Evolutionary conservation across 192 early-diverging fungal species (phyloP).

Genomic region (Rhizoclosmatium sp.): DNA sequence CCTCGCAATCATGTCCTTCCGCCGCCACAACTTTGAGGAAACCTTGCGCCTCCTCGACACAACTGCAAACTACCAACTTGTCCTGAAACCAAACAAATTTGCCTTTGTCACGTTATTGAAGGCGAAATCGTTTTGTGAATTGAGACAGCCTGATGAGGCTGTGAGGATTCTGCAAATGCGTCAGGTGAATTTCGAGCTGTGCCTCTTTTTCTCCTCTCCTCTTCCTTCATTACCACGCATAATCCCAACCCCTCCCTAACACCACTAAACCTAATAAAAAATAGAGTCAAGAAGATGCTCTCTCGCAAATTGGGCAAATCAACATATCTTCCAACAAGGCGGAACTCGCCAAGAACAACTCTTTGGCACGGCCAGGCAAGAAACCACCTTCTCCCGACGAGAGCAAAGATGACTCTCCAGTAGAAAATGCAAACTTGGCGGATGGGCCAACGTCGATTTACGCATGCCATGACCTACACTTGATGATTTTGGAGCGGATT

Average conservation of each 20-base stretch:
- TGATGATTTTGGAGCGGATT: constrained; percentile 4
- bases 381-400: not conserved
- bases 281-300: constrained; percentile 37
- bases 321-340: not conserved
- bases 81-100: constrained; percentile 21
- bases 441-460: constrained; percentile 16
- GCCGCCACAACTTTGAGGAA: constrained; percentile 15
- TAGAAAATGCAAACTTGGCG: not conserved
- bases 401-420: not conserved
- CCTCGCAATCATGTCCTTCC: constrained; percentile 28
- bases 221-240: not conserved
- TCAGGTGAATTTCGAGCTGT: constrained; percentile 14
- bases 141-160: constrained; percentile 26
- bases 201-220: not conserved
- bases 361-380: too few relatives aligned
- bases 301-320: constrained; percentile 20
- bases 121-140: constrained; percentile 22
- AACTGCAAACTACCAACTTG: constrained; percentile 30
- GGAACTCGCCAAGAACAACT: not conserved
- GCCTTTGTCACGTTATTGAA: constrained; percentile 32
- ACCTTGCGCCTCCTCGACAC: constrained; percentile 28
- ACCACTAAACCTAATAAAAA: not conserved
- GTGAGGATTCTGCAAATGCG: constrained; percentile 18
- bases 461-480: constrained; percentile 40
- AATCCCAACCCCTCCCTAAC: not conserved